Conservation (phyloP, 163 green algal genomes). For the Volvox carteri region DNA sequence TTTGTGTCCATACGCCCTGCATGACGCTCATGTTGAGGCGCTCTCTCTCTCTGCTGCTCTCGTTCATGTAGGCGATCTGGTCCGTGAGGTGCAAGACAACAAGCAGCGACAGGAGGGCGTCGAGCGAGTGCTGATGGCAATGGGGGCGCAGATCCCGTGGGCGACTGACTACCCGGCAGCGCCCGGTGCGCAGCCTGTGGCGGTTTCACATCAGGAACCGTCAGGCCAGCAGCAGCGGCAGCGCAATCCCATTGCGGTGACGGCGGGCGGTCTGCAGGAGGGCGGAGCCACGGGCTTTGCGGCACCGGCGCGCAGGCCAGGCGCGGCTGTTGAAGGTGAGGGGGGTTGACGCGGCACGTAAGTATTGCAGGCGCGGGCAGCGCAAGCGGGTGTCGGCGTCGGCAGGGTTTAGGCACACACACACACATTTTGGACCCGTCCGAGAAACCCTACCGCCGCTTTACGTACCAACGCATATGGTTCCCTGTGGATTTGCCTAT, state of each 20-base stretch:
- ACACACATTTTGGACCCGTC: no score
- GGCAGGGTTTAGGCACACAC: no score
- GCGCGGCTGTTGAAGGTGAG: background rate
- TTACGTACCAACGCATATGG: no score
- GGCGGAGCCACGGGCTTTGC: slow-evolving; percentile 1
- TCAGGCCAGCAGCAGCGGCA: background rate
- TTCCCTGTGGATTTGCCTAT: background rate
- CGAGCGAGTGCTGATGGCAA: slow-evolving; percentile 23
- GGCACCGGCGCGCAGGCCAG: background rate
- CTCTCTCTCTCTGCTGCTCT: no score
- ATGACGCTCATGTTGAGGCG: no score
- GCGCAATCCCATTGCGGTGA: slow-evolving; percentile 28
- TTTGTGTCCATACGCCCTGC: no score
- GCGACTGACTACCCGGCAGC: background rate
- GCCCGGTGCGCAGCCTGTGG: background rate
- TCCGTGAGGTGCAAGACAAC: background rate
- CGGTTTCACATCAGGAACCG: background rate
- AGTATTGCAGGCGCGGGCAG: no score
- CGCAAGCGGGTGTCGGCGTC: no score
- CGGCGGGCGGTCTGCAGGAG: background rate
- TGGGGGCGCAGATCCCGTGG: slow-evolving; percentile 44
- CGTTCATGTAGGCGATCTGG: slow-evolving; percentile 10
- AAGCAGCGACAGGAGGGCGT: slow-evolving; percentile 19
- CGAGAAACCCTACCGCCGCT: no score
- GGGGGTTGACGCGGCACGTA: background rate